Evolutionary conservation across 2,329 filamentous ascomycete genomes (phyloP), one percentile per base, ranked within the genome.

Genomic region (Elsinoe necatrix): DNA sequence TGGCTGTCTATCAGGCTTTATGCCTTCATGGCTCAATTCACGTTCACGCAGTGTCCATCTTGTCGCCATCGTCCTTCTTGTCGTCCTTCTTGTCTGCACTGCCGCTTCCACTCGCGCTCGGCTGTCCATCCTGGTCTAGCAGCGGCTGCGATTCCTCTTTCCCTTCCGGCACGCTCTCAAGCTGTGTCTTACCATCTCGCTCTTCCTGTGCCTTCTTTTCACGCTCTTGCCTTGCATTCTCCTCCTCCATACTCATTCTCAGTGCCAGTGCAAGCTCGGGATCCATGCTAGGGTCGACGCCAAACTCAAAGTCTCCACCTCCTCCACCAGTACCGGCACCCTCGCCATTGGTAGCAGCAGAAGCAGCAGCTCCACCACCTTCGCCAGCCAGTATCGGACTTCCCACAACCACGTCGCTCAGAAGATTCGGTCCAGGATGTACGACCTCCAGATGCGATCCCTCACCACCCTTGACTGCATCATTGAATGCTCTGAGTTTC

Each of bases 231-330:
- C 93, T 80, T 60, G 91, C 91, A 76, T 95, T 95, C 74, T 98
- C 93, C 70, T 98, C 93, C 71, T 98, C 93, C 81, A 95, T 89
- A 72, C 89, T 95, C 89, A 98, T 95, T 61, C 93, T 85, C 69
- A 98, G 77, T 54, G 93, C 93, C 64, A 98, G 82, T 20, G 93
- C 93, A 67, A 98, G 77, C 72, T 98, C 93, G 2, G 93, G 93
- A 68, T 98, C 93, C 66, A 91, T 80, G 55, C 85, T 86, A 12
- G 92, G 91, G 71, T 97, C 93, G 63, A 95, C 89, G 62, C 88
- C 89, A 69, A 95, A 95, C 64, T 90, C 87, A 65, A 89, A 95
- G 60, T 86, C 83, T 57, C 80, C 81, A 63, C 80, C 79, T 31
- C 76, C 80, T 42, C 75, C 75, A 54, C 77, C 81, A 41, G 78